A percentile compares a stretch with the other conserved stretches of the same genome.
These are phyloP conservation scores for Eucalyptus erythrocorys DNA, from an alignment of 345 rosid genomes.

Conservation along the genomic window DNA sequence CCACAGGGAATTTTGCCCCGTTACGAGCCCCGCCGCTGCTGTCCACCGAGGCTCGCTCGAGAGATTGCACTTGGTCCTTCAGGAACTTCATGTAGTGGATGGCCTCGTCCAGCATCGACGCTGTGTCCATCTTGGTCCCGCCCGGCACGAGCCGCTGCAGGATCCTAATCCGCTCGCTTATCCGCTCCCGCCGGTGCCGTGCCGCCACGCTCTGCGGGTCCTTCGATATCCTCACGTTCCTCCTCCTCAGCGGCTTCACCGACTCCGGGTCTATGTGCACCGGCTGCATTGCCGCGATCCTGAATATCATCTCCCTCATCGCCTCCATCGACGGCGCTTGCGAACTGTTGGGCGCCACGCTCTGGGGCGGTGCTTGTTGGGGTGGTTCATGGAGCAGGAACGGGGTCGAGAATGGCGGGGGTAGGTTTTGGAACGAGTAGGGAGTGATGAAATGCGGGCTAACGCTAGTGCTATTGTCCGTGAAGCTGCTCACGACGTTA, in stretches of 20 bases:
- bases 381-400: not conserved
- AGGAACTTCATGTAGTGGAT: conserved; percentile 64
- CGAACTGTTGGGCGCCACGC: not conserved
- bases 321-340: conserved; percentile 31
- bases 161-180: conserved; percentile 56
- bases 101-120: conserved; percentile 70
- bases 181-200: conserved; percentile 54
- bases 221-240: conserved; percentile 59
- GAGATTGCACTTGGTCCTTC: conserved; percentile 52
- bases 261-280: conserved; percentile 58
- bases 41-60: conserved; percentile 24
- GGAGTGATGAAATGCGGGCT: not conserved
- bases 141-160: conserved; percentile 68
- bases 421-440: not conserved
- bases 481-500: not conserved
- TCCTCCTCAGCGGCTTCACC: conserved; percentile 50
- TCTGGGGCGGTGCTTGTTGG: not conserved
- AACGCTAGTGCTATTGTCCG: not conserved
- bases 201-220: conserved; percentile 76
- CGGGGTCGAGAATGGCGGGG: not conserved
- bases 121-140: conserved; percentile 76
- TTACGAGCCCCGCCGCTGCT: not conserved
- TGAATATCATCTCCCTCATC: conserved; percentile 68
- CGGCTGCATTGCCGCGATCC: conserved; percentile 69
- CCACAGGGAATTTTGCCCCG: not conserved